These are phyloP conservation scores for Glonium stellatum DNA, from an alignment of 495 filamentous ascomycete species.

Conservation along the genomic window DNA sequence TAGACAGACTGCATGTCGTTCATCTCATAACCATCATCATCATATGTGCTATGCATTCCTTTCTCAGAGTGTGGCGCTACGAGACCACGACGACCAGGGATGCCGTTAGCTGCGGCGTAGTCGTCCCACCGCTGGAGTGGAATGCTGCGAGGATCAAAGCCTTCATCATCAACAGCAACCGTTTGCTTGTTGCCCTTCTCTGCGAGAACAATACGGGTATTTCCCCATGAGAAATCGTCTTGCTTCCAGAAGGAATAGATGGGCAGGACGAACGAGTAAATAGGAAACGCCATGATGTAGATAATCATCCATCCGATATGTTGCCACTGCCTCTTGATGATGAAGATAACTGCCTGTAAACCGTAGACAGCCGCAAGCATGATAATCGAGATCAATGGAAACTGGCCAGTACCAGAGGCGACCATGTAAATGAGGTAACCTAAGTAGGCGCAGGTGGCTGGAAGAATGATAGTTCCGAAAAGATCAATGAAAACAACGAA, in stretches of 20 bases:
- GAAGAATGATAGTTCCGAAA: constrained; percentile 86
- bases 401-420: constrained; percentile 60
- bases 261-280: constrained; percentile 86
- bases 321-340: constrained; percentile 93
- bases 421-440: constrained; percentile 82
- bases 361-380: constrained; percentile 90
- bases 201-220: constrained; percentile 90
- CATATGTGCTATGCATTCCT: constrained; percentile 52
- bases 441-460: constrained; percentile 83
- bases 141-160: constrained; percentile 84
- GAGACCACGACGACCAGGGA: constrained; percentile 80
- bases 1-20: constrained; percentile 97
- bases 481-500: constrained; percentile 96
- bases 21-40: constrained; percentile 73
- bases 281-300: constrained; percentile 86
- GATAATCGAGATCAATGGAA: constrained; percentile 79
- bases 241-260: constrained; percentile 99
- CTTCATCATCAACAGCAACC: constrained; percentile 75
- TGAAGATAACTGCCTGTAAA: constrained; percentile 92
- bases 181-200: constrained; percentile 87
- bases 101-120: constrained; percentile 82
- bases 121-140: constrained; percentile 96
- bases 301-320: constrained; percentile 99
- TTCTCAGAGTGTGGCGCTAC: constrained; percentile 52
- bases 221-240: constrained; percentile 98